Evolutionary conservation across 352 stramenopile species (phyloP), one percentile per base, ranked within the genome.

Genomic region (Phytopythium litorale): DNA sequence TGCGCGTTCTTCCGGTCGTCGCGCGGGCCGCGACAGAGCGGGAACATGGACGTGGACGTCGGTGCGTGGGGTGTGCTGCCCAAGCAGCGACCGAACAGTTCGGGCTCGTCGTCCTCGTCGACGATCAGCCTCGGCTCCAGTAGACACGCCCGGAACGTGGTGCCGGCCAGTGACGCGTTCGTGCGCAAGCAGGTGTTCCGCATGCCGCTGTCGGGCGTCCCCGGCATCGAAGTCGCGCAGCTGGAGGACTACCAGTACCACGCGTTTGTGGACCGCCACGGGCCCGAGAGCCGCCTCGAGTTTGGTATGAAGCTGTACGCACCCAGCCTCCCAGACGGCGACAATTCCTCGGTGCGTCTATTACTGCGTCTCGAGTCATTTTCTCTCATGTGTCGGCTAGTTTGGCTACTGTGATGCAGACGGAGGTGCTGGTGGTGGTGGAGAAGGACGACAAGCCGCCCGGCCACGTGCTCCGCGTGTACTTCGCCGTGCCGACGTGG

Each of bases 251-350:
- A 77, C 54, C 78, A 90, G 50, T 90, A 88, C 66, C 74, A 88
- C 56, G 61, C 68, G 2, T 67, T 90, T 16, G 60, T 75, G 13
- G 58, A 56, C 33, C 30, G 51, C 30, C 25, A 15, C 3, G 51
- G 51, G 0, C 51, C 33, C 8, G 51, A 56, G 18, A 56, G 51
- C 30, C 78, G 76, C 9, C 68, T 88, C 11, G 81, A 88, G 57
- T 88, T 88, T 49, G 81, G 81, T 23, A 88, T 86, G 77, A 88
- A 91, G 64, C 64, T 88, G 43, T 83, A 75, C 56, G 73, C 76
- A 0, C 58, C 66, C 11, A 70, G 84, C 18, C 57, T 88, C 12
- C 73, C 79, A 0, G 77, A 86, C 53, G 77, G 79, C 25, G 79
- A 83, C 16, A 67, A 71, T 7, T 88, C 82, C 45, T 86, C 81